Percentiles rank a stretch among this genome's conserved stretches.
Conservation (phyloP, 2,329 filamentous ascomycete species). For the Rhinocladiella mackenziei region DNA sequence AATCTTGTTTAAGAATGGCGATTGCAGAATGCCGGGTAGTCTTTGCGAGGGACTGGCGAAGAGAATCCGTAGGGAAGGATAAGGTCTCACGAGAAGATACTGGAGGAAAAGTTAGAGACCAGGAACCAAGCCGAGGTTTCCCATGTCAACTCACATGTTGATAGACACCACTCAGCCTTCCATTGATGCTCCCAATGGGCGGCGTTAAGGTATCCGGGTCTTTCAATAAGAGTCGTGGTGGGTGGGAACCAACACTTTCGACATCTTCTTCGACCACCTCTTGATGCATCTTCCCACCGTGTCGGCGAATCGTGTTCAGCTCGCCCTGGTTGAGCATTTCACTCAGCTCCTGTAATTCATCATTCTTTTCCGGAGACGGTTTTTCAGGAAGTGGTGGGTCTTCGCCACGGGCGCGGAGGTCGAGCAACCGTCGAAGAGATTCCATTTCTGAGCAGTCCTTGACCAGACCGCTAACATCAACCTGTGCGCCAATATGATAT, state of each 20-base stretch:
- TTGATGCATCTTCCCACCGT: conserved; percentile 61
- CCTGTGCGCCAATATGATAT: conserved; percentile 69
- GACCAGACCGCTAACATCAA: conserved; percentile 66
- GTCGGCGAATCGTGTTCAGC: conserved; percentile 59
- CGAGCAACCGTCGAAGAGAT: conserved; percentile 51
- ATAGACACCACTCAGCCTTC: conserved; percentile 52
- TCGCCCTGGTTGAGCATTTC: conserved; percentile 68
- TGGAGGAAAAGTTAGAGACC: conserved; percentile 22
- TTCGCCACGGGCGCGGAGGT: conserved; percentile 34
- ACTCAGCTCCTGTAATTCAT: conserved; percentile 62
- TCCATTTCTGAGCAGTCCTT: conserved; percentile 64
- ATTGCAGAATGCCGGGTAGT: conserved; percentile 64
- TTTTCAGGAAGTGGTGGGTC: conserved; percentile 28
- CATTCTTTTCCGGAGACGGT: conserved; percentile 41
- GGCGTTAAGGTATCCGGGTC: conserved; percentile 37
- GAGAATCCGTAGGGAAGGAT: conserved; percentile 62
- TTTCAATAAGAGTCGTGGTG: conserved; percentile 48
- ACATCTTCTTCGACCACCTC: conserved; percentile 46
- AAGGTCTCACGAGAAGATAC: conserved; percentile 51
- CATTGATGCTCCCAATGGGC: conserved; percentile 34
- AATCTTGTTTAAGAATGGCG: conserved; percentile 45
- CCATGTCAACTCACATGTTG: conserved; percentile 48
- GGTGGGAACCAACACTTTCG: conserved; percentile 32
- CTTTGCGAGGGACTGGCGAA: conserved; percentile 66
- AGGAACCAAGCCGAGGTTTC: neutral